Base-by-base conservation (phyloP, 306 rosid species). In the Fagus crenata region DNA sequence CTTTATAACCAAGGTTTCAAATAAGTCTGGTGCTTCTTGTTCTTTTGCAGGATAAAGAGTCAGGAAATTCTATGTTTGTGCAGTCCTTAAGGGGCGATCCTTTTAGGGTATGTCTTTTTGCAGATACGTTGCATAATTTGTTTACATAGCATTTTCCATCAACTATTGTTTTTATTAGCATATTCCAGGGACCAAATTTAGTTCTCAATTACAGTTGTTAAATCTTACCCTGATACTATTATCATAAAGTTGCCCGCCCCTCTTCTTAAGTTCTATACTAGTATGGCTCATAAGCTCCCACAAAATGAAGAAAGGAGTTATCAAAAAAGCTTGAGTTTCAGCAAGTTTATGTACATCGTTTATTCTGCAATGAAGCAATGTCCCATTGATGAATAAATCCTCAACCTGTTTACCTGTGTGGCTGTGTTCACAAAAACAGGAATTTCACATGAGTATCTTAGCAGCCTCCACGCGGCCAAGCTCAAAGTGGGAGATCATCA, bases 1-100 rank as follows among this genome's bases (percentile, higher is more conserved):
- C 28, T 37, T 6, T 37, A 36, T 37, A 43, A 3, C 49, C 49
- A 15, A 65, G 49, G 71, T 37, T 3, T 65, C 40, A 17, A 39
- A 3, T 18, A 39, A 37, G 6, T 40, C 31, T 39, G 46, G 13
- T 73, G 58, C 67, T 75, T 69, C 32, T 79, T 85, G 68, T 49
- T 82, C 40, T 28, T 64, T 8, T 88, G 89, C 92, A 90, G 97
- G 93, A 87, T 53, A 86, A 85, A 79, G 81, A 82, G 67, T 78
- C 79, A 13, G 90, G 89, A 76, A 65, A 65, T 37, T 83, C 92
- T 67, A 87, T 92, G 92, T 92, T 82, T 82, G 97, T 92, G 79
- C 93, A 90, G 74, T 92, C 97, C 82, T 75, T 92, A 87, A 90
- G 97, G 86, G 93, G 93, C 18, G 96, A 92, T 89, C 97, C 96